These are phyloP conservation scores for Solanum neorickii DNA, from an alignment of 257 asterid genomes.

Conservation along the genomic window DNA sequence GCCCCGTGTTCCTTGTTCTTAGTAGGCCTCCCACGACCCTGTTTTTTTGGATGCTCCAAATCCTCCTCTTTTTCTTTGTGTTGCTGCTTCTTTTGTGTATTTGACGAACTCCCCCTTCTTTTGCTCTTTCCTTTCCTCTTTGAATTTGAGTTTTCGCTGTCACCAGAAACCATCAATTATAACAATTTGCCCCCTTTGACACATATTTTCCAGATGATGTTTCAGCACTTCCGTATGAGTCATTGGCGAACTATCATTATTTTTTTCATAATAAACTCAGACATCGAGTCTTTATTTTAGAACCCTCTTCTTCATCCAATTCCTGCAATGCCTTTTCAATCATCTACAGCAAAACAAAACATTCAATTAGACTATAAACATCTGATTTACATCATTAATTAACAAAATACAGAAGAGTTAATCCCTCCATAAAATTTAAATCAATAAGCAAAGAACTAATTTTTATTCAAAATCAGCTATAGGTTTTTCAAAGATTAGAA, in stretches of 20 bases:
- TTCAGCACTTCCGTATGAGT: constrained; percentile 29
- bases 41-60: neutral
- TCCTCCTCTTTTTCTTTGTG: neutral
- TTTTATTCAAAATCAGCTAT: too few species aligned
- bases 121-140: neutral
- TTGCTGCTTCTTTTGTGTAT: neutral
- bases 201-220: constrained; percentile 21
- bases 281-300: neutral
- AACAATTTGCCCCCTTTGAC: neutral
- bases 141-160: neutral
- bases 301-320: neutral
- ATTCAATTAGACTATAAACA: too few species aligned
- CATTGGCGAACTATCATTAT: constrained; percentile 28
- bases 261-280: neutral
- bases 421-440: too few species aligned
- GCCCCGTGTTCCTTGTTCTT: neutral
- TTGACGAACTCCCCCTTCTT: neutral
- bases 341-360: neutral
- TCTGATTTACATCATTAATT: too few species aligned
- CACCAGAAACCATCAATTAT: neutral
- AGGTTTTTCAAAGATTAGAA: too few species aligned
- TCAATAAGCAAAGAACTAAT: too few species aligned
- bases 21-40: neutral
- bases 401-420: too few species aligned
- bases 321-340: neutral